These are phyloP conservation scores for Apiospora marii DNA, from an alignment of 2,329 filamentous ascomycete species.

Conservation along the genomic window DNA sequence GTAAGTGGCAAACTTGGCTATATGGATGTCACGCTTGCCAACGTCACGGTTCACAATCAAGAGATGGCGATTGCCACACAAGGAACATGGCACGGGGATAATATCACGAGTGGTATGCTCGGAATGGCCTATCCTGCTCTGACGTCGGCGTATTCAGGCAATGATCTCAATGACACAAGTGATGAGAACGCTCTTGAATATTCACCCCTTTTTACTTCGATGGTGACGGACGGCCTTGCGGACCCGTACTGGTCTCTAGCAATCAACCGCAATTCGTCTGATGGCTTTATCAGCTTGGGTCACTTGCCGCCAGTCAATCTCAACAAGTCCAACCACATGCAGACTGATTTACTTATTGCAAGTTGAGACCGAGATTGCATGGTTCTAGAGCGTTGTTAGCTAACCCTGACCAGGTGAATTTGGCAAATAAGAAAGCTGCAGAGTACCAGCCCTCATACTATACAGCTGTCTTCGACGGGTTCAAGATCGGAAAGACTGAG, in stretches of 20 bases:
- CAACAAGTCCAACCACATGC: slow-evolving; percentile 36
- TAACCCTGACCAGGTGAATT: slow-evolving; percentile 49
- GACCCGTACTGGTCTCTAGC: slow-evolving; percentile 57
- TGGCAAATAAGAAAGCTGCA: slow-evolving; percentile 46
- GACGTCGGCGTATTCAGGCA: slow-evolving; percentile 56
- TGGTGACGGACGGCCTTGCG: slow-evolving; percentile 54
- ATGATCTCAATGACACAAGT: slow-evolving; percentile 45
- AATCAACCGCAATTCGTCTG: slow-evolving; percentile 55
- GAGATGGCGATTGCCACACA: slow-evolving; percentile 57
- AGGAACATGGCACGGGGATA: slow-evolving; percentile 61
- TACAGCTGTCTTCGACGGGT: slow-evolving; percentile 58
- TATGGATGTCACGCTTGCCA: slow-evolving; percentile 55
- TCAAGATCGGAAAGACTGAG: slow-evolving; percentile 52
- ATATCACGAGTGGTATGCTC: slow-evolving; percentile 58
- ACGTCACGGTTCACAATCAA: slow-evolving; percentile 53
- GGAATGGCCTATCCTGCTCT: slow-evolving; percentile 60
- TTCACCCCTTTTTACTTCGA: slow-evolving; percentile 56
- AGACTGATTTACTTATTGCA: slow-evolving; percentile 55
- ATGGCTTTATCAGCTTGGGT: slow-evolving; percentile 56
- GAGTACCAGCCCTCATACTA: slow-evolving; percentile 60
- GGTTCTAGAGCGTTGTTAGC: too few relatives aligned
- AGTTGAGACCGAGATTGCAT: slow-evolving; percentile 32
- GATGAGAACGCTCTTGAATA: slow-evolving; percentile 51
- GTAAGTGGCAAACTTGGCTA: slow-evolving; percentile 56
- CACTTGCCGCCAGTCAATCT: slow-evolving; percentile 51